Percentiles rank a stretch among this genome's conserved stretches.
phyloP scores from a whole-genome alignment of 1,284 basidiomycete genomes.

The Irpex sp. region DNA sequence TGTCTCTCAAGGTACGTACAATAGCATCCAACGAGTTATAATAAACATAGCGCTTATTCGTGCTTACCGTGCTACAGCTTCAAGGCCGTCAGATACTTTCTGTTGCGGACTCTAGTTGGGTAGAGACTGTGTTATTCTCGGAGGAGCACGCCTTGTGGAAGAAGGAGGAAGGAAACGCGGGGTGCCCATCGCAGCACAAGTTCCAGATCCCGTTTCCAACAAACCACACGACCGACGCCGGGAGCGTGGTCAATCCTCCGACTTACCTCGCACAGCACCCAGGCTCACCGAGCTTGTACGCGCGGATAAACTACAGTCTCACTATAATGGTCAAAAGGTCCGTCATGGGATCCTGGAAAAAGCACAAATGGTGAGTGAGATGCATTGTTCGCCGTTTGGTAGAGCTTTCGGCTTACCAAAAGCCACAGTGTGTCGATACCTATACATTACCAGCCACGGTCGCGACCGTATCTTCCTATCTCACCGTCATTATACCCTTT shows the following conservation, averaged over 20 bases:
- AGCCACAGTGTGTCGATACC: conserved; percentile 29
- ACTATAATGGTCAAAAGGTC: conserved; percentile 27
- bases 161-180: conserved; percentile 15
- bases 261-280: conserved; percentile 38
- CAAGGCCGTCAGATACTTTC: conserved; percentile 45
- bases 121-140: conserved; percentile 1
- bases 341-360: conserved; percentile 13
- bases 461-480: conserved; percentile 46
- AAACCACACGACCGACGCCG: conserved; percentile 35
- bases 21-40: background rate
- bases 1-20: conserved; percentile 19
- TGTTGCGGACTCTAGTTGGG: conserved; percentile 34
- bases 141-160: conserved; percentile 35
- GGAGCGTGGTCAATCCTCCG: conserved; percentile 44
- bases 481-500: conserved; percentile 30
- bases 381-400: conserved; percentile 12
- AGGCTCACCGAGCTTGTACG: conserved; percentile 29
- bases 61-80: conserved; percentile 33
- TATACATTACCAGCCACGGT: conserved; percentile 46
- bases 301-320: conserved; percentile 36
- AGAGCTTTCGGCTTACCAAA: background rate
- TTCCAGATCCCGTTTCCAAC: conserved; percentile 47
- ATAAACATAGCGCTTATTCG: background rate
- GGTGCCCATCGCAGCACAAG: conserved; percentile 44
- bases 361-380: conserved; percentile 7